Conservation (phyloP, 2,329 filamentous ascomycete species). For the Xylaria sp. region DNA sequence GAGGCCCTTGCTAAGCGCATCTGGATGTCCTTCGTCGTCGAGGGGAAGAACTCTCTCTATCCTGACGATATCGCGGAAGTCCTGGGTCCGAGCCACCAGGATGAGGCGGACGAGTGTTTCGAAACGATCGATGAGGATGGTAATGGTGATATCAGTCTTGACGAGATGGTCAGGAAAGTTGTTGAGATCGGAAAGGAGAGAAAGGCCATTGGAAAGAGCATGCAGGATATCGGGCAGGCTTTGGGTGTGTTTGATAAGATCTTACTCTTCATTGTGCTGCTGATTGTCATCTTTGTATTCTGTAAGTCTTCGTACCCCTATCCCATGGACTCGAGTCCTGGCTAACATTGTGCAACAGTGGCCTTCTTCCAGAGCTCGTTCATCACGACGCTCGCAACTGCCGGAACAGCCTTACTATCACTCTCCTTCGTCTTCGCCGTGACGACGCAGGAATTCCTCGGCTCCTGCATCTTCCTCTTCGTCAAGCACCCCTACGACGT, state of each 20-base stretch:
- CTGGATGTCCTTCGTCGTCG: conserved; percentile 97
- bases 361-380: conserved; percentile 86
- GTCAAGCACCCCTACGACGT: conserved; percentile 98
- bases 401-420: conserved; percentile 85
- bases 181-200: conserved; percentile 78
- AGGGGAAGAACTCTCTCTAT: conserved; percentile 75
- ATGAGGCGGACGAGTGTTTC: conserved; percentile 84
- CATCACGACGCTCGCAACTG: conserved; percentile 77
- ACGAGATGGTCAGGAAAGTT: conserved; percentile 89
- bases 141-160: conserved; percentile 90
- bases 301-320: conserved; percentile 41
- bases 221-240: conserved; percentile 96
- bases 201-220: conserved; percentile 83
- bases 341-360: conserved; percentile 41
- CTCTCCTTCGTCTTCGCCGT: conserved; percentile 95
- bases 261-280: conserved; percentile 71
- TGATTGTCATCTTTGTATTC: conserved; percentile 80
- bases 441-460: conserved; percentile 91
- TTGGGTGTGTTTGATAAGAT: conserved; percentile 86
- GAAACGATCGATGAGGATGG: conserved; percentile 72
- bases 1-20: conserved; percentile 91
- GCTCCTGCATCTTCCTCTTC: conserved; percentile 96
- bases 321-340: background rate
- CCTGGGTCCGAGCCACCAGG: conserved; percentile 65
- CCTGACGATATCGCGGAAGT: conserved; percentile 83